A percentile compares a stretch with the other conserved stretches of the same genome.
phyloP scores from a whole-genome alignment of 2,329 filamentous ascomycete species.

The Monilinia laxa region DNA sequence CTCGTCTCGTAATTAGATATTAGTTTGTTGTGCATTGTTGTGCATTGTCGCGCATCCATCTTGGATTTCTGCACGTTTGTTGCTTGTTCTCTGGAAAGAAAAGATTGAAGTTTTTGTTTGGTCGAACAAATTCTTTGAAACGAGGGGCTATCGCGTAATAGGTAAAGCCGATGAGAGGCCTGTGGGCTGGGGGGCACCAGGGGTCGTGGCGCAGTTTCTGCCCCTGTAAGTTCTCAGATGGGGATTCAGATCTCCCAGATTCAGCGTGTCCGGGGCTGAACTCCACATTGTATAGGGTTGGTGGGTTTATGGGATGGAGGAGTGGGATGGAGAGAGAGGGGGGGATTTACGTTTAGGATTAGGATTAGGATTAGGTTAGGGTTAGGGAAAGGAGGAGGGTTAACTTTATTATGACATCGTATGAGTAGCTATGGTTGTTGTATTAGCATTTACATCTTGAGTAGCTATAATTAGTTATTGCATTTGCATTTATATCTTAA shows the following conservation, averaged over 20 bases:
- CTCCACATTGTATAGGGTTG: neutral
- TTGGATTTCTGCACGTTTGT: constrained; percentile 12
- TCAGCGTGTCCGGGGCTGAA: neutral
- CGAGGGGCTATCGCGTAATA: constrained; percentile 2
- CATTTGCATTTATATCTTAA: neutral
- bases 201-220: neutral
- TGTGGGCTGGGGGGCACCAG: neutral
- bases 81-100: neutral
- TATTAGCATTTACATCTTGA: neutral
- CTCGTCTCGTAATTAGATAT: neutral
- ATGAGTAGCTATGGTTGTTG: neutral
- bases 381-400: too few species aligned
- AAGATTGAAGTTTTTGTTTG: neutral
- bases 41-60: constrained; percentile 7
- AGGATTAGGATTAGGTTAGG: too few species aligned
- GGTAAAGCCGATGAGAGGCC: neutral
- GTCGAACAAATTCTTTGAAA: neutral
- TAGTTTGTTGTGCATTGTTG: neutral
- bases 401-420: constrained; percentile 11
- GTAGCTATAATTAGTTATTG: too few species aligned
- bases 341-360: neutral
- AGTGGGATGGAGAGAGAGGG: neutral
- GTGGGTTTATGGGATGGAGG: neutral
- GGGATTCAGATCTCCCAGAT: neutral
- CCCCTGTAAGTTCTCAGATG: neutral